Percentiles rank a stretch among this genome's conserved stretches.
phyloP scores from a whole-genome alignment of 2,329 filamentous ascomycete species.

The Colletotrichum eleusines region DNA sequence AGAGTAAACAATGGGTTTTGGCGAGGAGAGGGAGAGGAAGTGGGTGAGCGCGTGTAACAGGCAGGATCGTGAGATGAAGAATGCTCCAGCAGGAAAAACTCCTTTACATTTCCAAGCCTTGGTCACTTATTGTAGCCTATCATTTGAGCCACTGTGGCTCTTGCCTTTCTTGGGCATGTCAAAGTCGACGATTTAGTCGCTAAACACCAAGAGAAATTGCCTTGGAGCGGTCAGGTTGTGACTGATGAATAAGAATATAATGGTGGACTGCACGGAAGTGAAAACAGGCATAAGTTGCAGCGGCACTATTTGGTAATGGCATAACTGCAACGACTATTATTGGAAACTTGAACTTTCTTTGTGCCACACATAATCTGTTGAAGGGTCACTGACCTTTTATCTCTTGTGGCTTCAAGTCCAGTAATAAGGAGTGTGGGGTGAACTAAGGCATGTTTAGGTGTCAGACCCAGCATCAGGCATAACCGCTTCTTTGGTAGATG shows the following conservation, averaged over 20 bases:
- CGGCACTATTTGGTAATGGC: background rate
- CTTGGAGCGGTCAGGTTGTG: background rate
- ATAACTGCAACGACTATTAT: too few relatives aligned
- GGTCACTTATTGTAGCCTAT: background rate
- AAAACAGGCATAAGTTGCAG: background rate
- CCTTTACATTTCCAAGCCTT: constrained; percentile 14
- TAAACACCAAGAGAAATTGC: background rate
- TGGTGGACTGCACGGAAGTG: background rate
- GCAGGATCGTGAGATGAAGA: background rate
- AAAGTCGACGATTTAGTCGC: background rate
- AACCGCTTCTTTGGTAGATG: background rate
- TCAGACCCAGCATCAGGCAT: background rate
- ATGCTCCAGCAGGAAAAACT: background rate
- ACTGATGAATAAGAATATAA: background rate
- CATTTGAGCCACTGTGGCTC: background rate
- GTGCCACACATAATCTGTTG: too few relatives aligned
- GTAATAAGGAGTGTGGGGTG: background rate
- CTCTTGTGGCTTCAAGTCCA: background rate
- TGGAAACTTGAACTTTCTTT: background rate
- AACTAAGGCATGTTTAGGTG: background rate
- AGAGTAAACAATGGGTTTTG: background rate
- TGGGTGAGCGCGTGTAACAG: background rate
- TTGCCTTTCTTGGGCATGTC: background rate
- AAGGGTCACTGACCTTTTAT: background rate
- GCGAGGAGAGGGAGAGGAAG: background rate